phyloP scores from a whole-genome alignment of 441 rosid species.

The Oxalis stricta region DNA sequence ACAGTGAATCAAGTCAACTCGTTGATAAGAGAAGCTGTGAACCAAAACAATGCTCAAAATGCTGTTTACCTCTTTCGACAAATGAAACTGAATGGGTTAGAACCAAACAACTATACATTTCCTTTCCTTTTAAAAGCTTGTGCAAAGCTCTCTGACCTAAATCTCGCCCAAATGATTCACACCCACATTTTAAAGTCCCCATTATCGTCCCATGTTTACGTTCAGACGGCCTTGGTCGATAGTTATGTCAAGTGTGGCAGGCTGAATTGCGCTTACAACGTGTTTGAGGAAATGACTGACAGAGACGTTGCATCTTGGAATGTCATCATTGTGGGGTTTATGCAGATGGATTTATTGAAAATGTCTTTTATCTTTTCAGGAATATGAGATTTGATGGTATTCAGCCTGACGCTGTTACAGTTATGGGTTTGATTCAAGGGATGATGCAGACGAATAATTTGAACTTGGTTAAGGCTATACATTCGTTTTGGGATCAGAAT shows the following conservation, averaged over 20 bases:
- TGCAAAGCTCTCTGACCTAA: conserved; percentile 23
- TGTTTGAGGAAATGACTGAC: conserved; percentile 41
- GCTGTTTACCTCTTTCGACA: conserved; percentile 33
- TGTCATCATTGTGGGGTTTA: conserved; percentile 42
- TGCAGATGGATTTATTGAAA: conserved; percentile 21
- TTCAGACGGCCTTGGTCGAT: conserved; percentile 36
- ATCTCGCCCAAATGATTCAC: conserved; percentile 22
- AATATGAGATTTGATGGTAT: conserved; percentile 33
- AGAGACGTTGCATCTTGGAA: conserved; percentile 57
- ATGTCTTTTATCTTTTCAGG: conserved; percentile 16
- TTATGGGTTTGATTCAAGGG: conserved; percentile 31
- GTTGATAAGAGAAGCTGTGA: conserved; percentile 32
- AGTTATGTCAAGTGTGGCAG: conserved; percentile 29
- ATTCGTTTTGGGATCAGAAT: conserved; percentile 35
- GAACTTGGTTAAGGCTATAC: conserved; percentile 22
- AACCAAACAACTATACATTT: conserved; percentile 44
- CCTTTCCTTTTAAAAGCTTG: conserved; percentile 59
- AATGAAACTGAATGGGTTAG: conserved; percentile 28
- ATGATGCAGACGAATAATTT: conserved; percentile 16
- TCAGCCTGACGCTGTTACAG: conserved; percentile 39
- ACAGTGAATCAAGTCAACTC: conserved; percentile 24
- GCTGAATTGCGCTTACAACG: conserved; percentile 17
- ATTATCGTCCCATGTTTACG: conserved; percentile 26
- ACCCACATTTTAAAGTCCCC: conserved; percentile 33
- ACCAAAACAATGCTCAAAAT: conserved; percentile 15